Evolutionary conservation across 2,329 filamentous ascomycete genomes (phyloP), one percentile per base, ranked within the genome.

Genomic region (Nigrograna mackinnonii): DNA sequence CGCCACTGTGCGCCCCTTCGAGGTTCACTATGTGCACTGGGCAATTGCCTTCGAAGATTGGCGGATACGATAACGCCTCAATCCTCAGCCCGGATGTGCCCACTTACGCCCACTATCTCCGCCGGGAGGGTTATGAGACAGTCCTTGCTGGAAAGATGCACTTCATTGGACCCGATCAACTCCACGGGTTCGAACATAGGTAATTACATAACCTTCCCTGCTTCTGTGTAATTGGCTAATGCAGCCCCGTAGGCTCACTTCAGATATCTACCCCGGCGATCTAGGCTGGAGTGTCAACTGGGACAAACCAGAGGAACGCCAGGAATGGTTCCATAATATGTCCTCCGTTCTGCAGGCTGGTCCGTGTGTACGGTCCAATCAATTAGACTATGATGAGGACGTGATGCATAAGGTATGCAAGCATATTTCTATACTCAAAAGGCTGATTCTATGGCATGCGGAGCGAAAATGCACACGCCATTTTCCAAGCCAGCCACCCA

Each of bases 101-200:
- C 12, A 96, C 91, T 1, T 96, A 95, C 64, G 90, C 91, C 6
- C 91, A 96, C 69, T 96, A 96, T 70, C 77, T 96, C 41, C 87
- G 91, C 37, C 79, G 82, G 31, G 84, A 86, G 58, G 90, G 89
- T 39, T 96, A 96, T 62, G 89, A 96, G 71, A 96, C 91, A 11
- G 88, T 87, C 5, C 77, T 96, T 55, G 90, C 91, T 4, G 91
- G 91, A 49, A 96, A 96, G 79, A 96, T 96, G 91, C 91, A 96
- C 72, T 96, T 96, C 66, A 87, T 95, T 41, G 91, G 91, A 22
- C 75, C 76, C 0, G 91, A 96, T 66, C 91, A 96, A 72, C 78
- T 96, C 46, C 91, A 96, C 66, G 91, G 91, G 21, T 96, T 95
- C 61, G 91, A 96, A 75, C 87, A 89, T 60, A 60, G 63, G 61